Conservation (phyloP, 2,329 filamentous ascomycete species). For the Diaporthe citri region DNA sequence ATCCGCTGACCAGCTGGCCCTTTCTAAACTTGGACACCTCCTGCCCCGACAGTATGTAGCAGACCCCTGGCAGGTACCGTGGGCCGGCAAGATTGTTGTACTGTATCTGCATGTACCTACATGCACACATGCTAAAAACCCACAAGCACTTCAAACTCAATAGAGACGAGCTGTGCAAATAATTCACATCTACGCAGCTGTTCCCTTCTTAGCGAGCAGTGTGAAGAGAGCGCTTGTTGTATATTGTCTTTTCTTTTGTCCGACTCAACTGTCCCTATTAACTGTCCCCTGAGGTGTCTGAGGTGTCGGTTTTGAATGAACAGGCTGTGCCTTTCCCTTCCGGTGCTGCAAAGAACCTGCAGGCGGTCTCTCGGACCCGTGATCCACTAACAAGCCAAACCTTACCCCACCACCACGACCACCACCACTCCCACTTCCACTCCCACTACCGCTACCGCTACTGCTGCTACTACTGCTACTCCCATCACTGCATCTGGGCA, state of each 20-base stretch:
- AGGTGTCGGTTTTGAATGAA: not conserved
- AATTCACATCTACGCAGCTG: not conserved
- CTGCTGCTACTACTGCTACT: not conserved
- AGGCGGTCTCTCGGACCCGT: conserved; percentile 21
- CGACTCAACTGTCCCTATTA: not conserved
- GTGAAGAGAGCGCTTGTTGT: not conserved
- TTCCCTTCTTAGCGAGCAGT: not conserved
- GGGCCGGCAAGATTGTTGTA: not conserved
- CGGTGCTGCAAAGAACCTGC: conserved; percentile 18
- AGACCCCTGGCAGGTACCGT: conserved; percentile 8
- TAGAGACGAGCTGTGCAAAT: not conserved
- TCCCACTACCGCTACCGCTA: not conserved
- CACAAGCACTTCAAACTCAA: not conserved
- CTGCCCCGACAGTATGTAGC: not conserved
- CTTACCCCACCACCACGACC: conserved; percentile 27
- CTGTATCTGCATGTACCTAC: not conserved
- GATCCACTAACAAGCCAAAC: conserved; percentile 29
- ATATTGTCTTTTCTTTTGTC: not conserved
- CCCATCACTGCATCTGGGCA: not conserved
- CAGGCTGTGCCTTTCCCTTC: not conserved
- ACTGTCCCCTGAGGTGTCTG: not conserved
- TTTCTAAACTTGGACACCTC: conserved; percentile 27
- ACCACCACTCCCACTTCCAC: conserved; percentile 1
- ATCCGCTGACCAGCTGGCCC: conserved; percentile 11
- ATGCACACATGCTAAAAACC: conserved; percentile 11